Base-by-base conservation (phyloP, 441 rosid species). In the Biscutella laevigata region DNA sequence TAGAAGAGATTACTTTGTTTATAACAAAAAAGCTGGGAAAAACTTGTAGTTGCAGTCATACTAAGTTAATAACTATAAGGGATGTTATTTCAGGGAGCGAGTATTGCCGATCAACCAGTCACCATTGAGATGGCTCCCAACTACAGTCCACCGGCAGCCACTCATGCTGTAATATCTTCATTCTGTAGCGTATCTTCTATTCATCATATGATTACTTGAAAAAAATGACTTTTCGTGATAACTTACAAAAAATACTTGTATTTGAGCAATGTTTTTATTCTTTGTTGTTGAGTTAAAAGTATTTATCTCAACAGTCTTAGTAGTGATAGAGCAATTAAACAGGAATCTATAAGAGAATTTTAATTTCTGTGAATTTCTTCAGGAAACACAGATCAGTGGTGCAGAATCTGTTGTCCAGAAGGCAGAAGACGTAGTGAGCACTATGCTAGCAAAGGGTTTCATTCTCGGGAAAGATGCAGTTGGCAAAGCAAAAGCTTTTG, bases 401-500 rank as follows among this genome's bases (percentile, higher is more conserved):
- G 69, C 78, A 43, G 88, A 80, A 46, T 75, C 88, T 9, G 90
- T 86, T 62, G 61, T 82, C 30, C 71, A 68, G 37, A 86, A 88
- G 75, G 86, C 95, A 30, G 97, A 92, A 79, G 99, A 92, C 53
- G 97, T 81, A 20, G 88, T 92, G 34, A 83, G 79, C 57, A 28
- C 76, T 77, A 86, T 92, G 98, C 75, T 92, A 65, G 97, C 98
- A 11, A 92, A 77, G 76, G 95, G 99, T 35, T 88, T 70, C 69
- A 81, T 92, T 49, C 75, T 92, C 33, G 95, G 97, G 56, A 92
- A 88, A 78, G 95, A 84, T 61, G 97, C 95, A 2, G 84, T 86
- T 9, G 78, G 74, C 71, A 86, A 86, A 74, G 99, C 95, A 46
- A 92, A 77, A 83, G 64, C 80, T 13, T 63, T 79, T 7, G 83